A percentile compares a stretch with the other conserved stretches of the same genome.
Conservation (phyloP, 169 alveolate genomes). For the Eimeria maxima region DNA sequence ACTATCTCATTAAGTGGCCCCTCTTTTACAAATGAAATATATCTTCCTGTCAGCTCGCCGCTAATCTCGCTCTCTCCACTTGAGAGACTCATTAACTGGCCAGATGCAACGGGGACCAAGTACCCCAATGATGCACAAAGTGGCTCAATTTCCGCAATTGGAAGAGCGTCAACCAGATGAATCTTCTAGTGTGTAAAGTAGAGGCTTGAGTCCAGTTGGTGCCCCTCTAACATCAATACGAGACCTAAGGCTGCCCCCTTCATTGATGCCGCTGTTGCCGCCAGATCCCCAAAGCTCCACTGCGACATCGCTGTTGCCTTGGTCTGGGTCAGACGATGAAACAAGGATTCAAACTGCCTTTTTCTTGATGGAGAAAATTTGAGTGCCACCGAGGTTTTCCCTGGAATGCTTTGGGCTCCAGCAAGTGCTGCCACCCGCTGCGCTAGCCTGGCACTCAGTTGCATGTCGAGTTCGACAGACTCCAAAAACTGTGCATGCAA, state of each 20-base stretch:
- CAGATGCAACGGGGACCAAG: not conserved
- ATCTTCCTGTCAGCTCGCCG: not conserved
- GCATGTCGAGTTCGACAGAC: not conserved
- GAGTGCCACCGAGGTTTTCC: not conserved
- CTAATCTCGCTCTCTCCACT: not conserved
- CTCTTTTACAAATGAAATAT: not conserved
- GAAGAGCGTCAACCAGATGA: not conserved
- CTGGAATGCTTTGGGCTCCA: not conserved
- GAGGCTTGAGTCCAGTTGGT: not conserved
- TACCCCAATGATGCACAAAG: not conserved
- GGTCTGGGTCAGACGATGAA: not conserved
- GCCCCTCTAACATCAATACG: not conserved
- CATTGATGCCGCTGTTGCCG: not conserved
- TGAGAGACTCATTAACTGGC: not conserved
- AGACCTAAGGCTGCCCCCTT: slow-evolving; percentile 4
- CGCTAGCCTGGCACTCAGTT: not conserved
- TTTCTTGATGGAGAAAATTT: not conserved
- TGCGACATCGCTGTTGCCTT: not conserved
- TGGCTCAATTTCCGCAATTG: not conserved
- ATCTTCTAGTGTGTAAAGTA: not conserved
- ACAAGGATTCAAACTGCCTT: not conserved
- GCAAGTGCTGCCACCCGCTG: not conserved
- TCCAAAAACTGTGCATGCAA: slow-evolving; percentile 2
- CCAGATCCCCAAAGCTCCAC: not conserved
- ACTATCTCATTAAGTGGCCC: no score